phyloP scores from a whole-genome alignment of 2,329 filamentous ascomycete species.

The Escovopsis sp. region DNA sequence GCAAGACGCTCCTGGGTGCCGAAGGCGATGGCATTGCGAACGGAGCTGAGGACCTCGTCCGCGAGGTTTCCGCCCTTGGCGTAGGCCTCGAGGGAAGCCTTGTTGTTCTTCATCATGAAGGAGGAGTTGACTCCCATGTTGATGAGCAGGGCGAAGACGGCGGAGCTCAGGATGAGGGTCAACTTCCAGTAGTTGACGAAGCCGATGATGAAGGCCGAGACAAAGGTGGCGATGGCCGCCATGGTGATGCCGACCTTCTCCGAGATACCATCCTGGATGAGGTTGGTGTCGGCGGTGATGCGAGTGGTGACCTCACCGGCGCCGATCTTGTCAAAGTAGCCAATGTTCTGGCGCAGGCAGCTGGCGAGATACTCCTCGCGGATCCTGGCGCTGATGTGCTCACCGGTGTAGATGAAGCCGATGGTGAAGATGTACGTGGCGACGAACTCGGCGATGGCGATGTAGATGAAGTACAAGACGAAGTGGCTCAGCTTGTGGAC shows the following conservation, averaged over 20 bases:
- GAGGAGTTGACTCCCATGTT: slow-evolving; percentile 59
- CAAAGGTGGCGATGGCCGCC: slow-evolving; percentile 63
- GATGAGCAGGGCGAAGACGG: slow-evolving; percentile 63
- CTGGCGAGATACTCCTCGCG: slow-evolving; percentile 71
- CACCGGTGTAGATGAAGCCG: slow-evolving; percentile 78
- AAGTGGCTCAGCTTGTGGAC: slow-evolving; percentile 41
- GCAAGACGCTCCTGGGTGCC: slow-evolving; percentile 85
- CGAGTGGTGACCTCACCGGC: slow-evolving; percentile 88
- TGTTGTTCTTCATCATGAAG: slow-evolving; percentile 71
- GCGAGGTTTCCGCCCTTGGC: slow-evolving; percentile 75
- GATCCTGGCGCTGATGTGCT: slow-evolving; percentile 65
- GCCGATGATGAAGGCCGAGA: slow-evolving; percentile 79
- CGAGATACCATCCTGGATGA: slow-evolving; percentile 86
- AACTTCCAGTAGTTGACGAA: slow-evolving; percentile 90
- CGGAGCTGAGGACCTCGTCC: slow-evolving; percentile 87
- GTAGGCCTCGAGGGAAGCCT: slow-evolving; percentile 62
- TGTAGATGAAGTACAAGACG: slow-evolving; percentile 73
- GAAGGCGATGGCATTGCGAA: slow-evolving; percentile 85
- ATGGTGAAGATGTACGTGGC: slow-evolving; percentile 68
- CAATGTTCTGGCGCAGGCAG: slow-evolving; percentile 79
- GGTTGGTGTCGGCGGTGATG: slow-evolving; percentile 85
- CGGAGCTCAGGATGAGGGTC: slow-evolving; percentile 72
- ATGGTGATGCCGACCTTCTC: slow-evolving; percentile 75
- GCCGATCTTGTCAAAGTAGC: slow-evolving; percentile 83
- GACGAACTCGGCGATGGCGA: slow-evolving; percentile 67